Evolutionary conservation across 2,329 filamentous ascomycete species (phyloP).

Genomic region (Phialophora tarda): DNA sequence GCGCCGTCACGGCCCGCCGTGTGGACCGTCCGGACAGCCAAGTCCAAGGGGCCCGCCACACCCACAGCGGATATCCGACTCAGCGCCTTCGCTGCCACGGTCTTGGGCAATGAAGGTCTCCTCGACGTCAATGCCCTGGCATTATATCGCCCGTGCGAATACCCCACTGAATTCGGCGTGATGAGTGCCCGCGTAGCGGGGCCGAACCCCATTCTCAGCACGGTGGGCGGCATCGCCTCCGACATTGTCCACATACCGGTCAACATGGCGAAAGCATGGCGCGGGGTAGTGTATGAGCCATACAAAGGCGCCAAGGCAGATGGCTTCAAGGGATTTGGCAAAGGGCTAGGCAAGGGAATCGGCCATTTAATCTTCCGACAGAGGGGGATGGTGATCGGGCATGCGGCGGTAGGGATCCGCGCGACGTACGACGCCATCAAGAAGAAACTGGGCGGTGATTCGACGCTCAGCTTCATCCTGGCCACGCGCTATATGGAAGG

Average conservation of each 20-base stretch:
- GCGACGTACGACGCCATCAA: conserved; percentile 39
- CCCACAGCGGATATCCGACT: conserved; percentile 55
- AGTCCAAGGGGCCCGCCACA: conserved; percentile 54
- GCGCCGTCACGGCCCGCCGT: conserved; percentile 71
- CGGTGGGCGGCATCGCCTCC: conserved; percentile 74
- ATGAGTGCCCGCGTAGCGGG: conserved; percentile 25
- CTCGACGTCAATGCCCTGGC: conserved; percentile 73
- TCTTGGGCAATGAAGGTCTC: conserved; percentile 67
- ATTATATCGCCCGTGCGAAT: conserved; percentile 67
- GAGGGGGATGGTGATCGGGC: conserved; percentile 21
- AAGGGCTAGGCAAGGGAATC: conserved; percentile 52
- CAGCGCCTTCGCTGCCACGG: conserved; percentile 73
- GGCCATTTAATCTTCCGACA: conserved; percentile 75
- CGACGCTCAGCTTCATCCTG: conserved; percentile 42
- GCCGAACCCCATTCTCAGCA: conserved; percentile 75
- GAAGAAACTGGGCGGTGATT: conserved; percentile 36
- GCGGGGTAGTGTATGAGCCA: conserved; percentile 53
- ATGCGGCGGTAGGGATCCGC: conserved; percentile 37
- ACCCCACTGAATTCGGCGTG: conserved; percentile 66
- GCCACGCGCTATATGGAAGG: conserved; percentile 41
- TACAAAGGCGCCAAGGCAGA: conserved; percentile 49
- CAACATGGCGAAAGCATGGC: conserved; percentile 53
- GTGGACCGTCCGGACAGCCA: conserved; percentile 70
- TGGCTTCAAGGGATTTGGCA: conserved; percentile 50
- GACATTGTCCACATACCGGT: conserved; percentile 73